These are phyloP conservation scores for Chloris gayana DNA, from an alignment of 176 grass and related monocot genomes.

Conservation along the genomic window DNA sequence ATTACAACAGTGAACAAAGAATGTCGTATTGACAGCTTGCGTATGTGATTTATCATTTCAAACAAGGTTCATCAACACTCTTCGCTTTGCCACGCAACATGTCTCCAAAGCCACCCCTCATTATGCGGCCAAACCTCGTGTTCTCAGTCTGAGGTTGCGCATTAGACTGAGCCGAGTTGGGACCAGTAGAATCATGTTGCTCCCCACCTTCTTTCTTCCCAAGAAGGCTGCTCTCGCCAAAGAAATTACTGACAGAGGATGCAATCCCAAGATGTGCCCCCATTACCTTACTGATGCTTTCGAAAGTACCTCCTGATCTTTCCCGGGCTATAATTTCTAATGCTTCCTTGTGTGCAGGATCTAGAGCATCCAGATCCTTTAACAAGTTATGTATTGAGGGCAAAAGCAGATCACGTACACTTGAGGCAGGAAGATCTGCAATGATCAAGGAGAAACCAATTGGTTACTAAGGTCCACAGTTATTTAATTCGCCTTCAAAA, in stretches of 20 bases:
- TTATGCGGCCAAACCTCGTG: conserved; percentile 82
- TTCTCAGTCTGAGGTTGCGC: conserved; percentile 53
- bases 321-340: conserved; percentile 82
- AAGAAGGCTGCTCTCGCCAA: conserved; percentile 69
- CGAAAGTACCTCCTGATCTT: conserved; percentile 75
- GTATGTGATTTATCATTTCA: conserved; percentile 37
- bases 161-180: conserved; percentile 22
- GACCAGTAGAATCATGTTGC: conserved; percentile 21
- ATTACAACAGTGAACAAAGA: conserved; percentile 27
- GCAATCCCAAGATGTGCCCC: conserved; percentile 85
- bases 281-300: conserved; percentile 90
- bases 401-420: conserved; percentile 74
- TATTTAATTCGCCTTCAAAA: background rate
- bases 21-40: background rate
- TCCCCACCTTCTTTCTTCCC: conserved; percentile 80
- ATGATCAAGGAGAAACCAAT: conserved; percentile 8
- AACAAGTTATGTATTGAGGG: conserved; percentile 90
- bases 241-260: conserved; percentile 84
- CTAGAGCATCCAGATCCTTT: conserved; percentile 79
- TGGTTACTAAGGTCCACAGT: background rate
- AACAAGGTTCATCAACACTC: conserved; percentile 46
- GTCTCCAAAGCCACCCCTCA: conserved; percentile 85
- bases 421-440: conserved; percentile 79
- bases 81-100: conserved; percentile 83
- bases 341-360: conserved; percentile 97